Evolutionary conservation across 1,284 basidiomycete genomes (phyloP).

Genomic region (Ceratorhiza oryzae-sativae): DNA sequence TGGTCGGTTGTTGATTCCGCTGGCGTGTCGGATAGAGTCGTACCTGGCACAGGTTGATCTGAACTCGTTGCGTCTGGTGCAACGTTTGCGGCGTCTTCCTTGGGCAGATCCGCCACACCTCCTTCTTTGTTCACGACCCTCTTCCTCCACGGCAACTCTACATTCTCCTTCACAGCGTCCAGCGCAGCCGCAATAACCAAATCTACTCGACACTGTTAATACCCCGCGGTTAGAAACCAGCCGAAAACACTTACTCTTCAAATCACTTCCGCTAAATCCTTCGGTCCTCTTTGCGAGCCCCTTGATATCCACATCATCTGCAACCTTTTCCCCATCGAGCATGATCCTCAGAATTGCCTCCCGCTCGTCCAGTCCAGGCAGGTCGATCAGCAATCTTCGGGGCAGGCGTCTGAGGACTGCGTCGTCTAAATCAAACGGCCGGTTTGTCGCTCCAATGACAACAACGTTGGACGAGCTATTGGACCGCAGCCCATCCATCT

Average conservation of each 20-base stretch:
- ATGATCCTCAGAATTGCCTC: constrained; percentile 86
- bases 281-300: constrained; percentile 77
- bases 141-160: constrained; percentile 74
- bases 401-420: constrained; percentile 85
- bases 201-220: constrained; percentile 59
- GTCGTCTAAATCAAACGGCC: constrained; percentile 84
- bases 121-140: neutral
- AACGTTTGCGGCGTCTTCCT: neutral
- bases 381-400: constrained; percentile 80
- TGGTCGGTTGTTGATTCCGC: neutral
- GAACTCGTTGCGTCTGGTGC: neutral
- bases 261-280: constrained; percentile 89
- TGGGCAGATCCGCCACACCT: neutral
- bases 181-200: constrained; percentile 88
- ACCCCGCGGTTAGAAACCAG: constrained; percentile 26
- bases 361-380: constrained; percentile 82
- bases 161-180: constrained; percentile 84
- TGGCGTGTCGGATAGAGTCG: neutral
- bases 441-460: constrained; percentile 94
- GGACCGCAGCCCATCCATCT: constrained; percentile 93
- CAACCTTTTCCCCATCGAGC: constrained; percentile 77
- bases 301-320: constrained; percentile 69
- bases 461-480: constrained; percentile 84
- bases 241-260: constrained; percentile 74
- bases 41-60: neutral